These are phyloP conservation scores for Nidularia pulvinata DNA, from an alignment of 768 basidiomycete genomes.

Conservation along the genomic window DNA sequence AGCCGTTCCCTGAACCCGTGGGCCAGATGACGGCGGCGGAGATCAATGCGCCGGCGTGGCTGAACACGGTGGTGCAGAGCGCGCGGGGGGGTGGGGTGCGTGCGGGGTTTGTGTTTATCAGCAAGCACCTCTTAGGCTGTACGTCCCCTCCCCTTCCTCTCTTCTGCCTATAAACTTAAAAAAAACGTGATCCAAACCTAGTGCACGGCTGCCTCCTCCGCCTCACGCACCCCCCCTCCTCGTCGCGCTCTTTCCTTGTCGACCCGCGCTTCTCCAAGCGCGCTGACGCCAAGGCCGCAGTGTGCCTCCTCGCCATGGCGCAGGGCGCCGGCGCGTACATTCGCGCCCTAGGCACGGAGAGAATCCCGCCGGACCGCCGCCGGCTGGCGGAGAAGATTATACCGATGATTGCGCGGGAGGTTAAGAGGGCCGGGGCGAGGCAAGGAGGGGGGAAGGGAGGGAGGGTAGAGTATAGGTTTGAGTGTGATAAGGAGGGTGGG, in stretches of 20 bases:
- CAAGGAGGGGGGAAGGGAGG: conserved; percentile 14
- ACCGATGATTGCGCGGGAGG: conserved; percentile 44
- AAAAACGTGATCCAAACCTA: conserved; percentile 10
- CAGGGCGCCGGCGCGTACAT: conserved; percentile 60
- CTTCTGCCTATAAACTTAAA: too few relatives aligned
- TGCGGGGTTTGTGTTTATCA: too few relatives aligned
- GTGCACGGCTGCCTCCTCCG: conserved; percentile 68
- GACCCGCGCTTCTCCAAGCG: conserved; percentile 63
- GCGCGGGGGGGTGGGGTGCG: conserved; percentile 47
- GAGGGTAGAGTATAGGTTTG: conserved; percentile 36
- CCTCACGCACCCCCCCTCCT: conserved; percentile 43
- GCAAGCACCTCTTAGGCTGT: conserved; percentile 40
- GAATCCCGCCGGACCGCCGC: conserved; percentile 42
- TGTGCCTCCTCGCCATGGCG: conserved; percentile 63
- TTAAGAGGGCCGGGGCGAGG: conserved; percentile 29
- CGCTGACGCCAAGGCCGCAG: conserved; percentile 69
- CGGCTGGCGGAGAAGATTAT: conserved; percentile 44
- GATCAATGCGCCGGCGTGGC: conserved; percentile 53
- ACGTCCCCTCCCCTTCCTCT: conserved; percentile 14
- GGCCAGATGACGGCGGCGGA: conserved; percentile 42
- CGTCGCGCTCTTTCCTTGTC: conserved; percentile 57
- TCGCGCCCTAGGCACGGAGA: conserved; percentile 37
- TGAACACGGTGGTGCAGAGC: conserved; percentile 49
- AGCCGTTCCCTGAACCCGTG: conserved; percentile 58
- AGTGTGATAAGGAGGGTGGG: conserved; percentile 51